phyloP scores from a whole-genome alignment of 768 basidiomycete species.

The Lyophyllum shimeji region DNA sequence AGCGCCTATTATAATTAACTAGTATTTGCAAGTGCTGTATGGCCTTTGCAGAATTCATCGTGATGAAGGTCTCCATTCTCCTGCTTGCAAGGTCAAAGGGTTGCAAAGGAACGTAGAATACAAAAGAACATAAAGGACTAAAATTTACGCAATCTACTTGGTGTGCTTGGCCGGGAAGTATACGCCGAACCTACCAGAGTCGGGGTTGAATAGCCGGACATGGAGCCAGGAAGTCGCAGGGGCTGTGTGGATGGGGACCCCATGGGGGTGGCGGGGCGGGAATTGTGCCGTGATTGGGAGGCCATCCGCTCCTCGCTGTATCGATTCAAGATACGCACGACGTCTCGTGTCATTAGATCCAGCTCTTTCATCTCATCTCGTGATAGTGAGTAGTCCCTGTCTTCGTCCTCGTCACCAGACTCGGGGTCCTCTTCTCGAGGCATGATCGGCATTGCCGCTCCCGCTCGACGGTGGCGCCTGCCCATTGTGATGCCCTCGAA shows the following conservation, averaged over 20 bases:
- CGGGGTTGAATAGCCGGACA: constrained; percentile 65
- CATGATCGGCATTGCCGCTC: constrained; percentile 30
- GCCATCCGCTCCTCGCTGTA: constrained; percentile 66
- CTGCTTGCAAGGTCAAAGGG: not conserved
- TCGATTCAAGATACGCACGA: constrained; percentile 71
- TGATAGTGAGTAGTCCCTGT: constrained; percentile 55
- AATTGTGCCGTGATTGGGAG: constrained; percentile 57
- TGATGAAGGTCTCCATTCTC: no score
- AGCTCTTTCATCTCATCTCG: constrained; percentile 72
- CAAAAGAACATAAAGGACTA: constrained; percentile 12
- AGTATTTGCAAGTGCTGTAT: no score
- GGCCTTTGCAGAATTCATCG: no score
- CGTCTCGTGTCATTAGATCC: constrained; percentile 68
- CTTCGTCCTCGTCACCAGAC: constrained; percentile 55
- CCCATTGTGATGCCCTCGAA: constrained; percentile 78
- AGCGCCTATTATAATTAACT: no score
- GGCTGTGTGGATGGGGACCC: constrained; percentile 46
- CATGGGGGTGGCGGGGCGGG: constrained; percentile 67
- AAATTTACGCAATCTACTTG: constrained; percentile 50
- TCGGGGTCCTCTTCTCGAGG: constrained; percentile 55
- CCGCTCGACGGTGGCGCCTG: constrained; percentile 32
- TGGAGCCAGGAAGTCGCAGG: constrained; percentile 33
- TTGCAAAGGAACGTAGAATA: not conserved
- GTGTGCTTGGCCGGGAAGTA: constrained; percentile 63
- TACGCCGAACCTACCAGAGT: constrained; percentile 39